phyloP scores from a whole-genome alignment of 1,284 basidiomycete species.

The Schizophyllum amplum region DNA sequence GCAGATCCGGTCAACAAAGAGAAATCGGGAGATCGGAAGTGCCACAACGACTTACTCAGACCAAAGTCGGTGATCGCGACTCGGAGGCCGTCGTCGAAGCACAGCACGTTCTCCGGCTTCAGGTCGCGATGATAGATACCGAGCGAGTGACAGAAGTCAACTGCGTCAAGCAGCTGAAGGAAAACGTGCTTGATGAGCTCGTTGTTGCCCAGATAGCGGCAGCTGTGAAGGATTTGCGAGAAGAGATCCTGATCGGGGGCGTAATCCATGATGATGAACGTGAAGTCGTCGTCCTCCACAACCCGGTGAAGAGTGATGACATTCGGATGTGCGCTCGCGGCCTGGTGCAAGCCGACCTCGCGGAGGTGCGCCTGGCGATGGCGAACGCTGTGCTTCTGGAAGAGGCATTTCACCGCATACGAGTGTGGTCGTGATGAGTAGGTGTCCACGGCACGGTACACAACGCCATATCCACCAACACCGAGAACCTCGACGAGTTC shows the following conservation, averaged over 20 bases:
- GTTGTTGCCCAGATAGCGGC: constrained; percentile 72
- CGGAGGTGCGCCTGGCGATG: constrained; percentile 71
- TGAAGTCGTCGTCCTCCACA: constrained; percentile 65
- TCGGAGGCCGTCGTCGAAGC: constrained; percentile 45
- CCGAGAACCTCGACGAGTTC: constrained; percentile 89
- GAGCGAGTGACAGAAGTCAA: constrained; percentile 81
- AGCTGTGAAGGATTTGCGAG: constrained; percentile 71
- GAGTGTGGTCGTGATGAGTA: constrained; percentile 44
- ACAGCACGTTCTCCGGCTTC: constrained; percentile 97
- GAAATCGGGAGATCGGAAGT: neutral
- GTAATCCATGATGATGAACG: constrained; percentile 71
- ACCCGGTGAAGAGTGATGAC: constrained; percentile 89
- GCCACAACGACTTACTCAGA: neutral
- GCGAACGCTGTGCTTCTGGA: constrained; percentile 48
- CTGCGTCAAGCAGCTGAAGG: constrained; percentile 88
- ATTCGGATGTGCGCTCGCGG: constrained; percentile 80
- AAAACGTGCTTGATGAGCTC: constrained; percentile 81
- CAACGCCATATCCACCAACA: constrained; percentile 92
- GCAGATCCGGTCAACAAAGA: constrained; percentile 75
- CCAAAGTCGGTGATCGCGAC: constrained; percentile 11
- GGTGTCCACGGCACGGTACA: constrained; percentile 81
- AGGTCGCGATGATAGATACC: constrained; percentile 97
- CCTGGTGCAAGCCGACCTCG: constrained; percentile 80
- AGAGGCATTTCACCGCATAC: constrained; percentile 90
- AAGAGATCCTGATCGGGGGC: constrained; percentile 89